phyloP scores from a whole-genome alignment of 805 yeast species.

The Yamadazyma sp. region DNA sequence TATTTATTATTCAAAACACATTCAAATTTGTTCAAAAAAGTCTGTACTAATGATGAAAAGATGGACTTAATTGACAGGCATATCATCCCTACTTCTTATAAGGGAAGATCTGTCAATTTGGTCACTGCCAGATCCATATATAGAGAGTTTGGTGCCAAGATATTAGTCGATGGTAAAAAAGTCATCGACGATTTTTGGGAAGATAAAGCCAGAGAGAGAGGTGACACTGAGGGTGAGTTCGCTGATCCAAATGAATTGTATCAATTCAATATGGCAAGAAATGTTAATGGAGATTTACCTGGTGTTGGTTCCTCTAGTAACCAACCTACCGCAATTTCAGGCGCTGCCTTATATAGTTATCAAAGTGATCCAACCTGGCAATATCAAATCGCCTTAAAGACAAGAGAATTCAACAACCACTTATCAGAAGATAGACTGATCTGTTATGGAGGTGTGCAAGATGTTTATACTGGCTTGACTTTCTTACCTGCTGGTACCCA shows the following conservation, averaged over 20 bases:
- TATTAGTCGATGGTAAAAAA: slow-evolving; percentile 74
- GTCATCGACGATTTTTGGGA: slow-evolving; percentile 90
- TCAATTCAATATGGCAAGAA: slow-evolving; percentile 26
- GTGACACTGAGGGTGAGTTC: slow-evolving; percentile 66
- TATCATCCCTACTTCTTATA: slow-evolving; percentile 83
- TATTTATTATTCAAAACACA: slow-evolving; percentile 87
- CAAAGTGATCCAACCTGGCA: slow-evolving; percentile 76
- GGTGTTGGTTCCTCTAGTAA: slow-evolving; percentile 22
- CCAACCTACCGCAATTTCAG: slow-evolving; percentile 24
- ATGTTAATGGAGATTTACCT: slow-evolving; percentile 32
- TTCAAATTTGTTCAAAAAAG: slow-evolving; percentile 66
- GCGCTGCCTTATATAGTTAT: slow-evolving; percentile 38
- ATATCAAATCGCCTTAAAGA: slow-evolving; percentile 76
- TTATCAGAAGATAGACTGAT: slow-evolving; percentile 57
- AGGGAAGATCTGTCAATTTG: slow-evolving; percentile 83
- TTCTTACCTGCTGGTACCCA: slow-evolving; percentile 77
- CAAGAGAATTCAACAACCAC: slow-evolving; percentile 65
- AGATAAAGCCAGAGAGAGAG: slow-evolving; percentile 52
- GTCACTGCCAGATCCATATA: slow-evolving; percentile 88
- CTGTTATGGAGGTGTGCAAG: slow-evolving; percentile 62
- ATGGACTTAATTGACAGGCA: slow-evolving; percentile 77
- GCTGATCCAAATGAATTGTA: slow-evolving; percentile 62
- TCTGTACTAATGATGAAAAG: slow-evolving; percentile 74
- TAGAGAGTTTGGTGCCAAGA: slow-evolving; percentile 87
- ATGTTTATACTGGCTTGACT: slow-evolving; percentile 78